phyloP scores from a whole-genome alignment of 2,329 filamentous ascomycete genomes.

The Bipolaris zeicola region DNA sequence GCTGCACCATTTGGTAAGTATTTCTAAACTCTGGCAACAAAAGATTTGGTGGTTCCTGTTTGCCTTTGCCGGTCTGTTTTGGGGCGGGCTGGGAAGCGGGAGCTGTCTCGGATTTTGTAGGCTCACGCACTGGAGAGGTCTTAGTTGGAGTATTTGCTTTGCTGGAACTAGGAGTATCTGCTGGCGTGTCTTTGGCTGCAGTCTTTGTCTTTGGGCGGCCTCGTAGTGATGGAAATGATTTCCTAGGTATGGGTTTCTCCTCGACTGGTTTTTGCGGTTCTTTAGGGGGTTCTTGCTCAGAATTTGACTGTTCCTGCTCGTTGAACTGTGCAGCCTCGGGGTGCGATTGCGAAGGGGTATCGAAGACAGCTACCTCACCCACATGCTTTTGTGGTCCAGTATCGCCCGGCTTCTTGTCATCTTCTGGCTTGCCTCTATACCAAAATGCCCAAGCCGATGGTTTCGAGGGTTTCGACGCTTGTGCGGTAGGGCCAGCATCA shows the following conservation, averaged over 20 bases:
- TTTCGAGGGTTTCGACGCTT: slow-evolving; percentile 50
- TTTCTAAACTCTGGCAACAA: slow-evolving; percentile 71
- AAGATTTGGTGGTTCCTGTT: slow-evolving; percentile 61
- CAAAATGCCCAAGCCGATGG: slow-evolving; percentile 80
- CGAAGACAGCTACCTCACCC: slow-evolving; percentile 56
- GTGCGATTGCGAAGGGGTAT: slow-evolving; percentile 57
- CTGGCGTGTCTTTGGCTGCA: slow-evolving; percentile 22
- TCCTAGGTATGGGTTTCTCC: slow-evolving; percentile 31
- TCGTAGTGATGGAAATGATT: slow-evolving; percentile 40
- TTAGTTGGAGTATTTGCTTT: slow-evolving; percentile 46
- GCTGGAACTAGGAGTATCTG: slow-evolving; percentile 36
- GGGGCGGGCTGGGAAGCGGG: slow-evolving; percentile 34
- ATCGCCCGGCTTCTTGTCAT: slow-evolving; percentile 59
- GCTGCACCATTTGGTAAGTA: slow-evolving; percentile 63
- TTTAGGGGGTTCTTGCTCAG: slow-evolving; percentile 22
- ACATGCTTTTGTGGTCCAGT: slow-evolving; percentile 63
- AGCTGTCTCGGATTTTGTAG: slow-evolving; percentile 33
- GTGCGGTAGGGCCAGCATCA: slow-evolving; percentile 13
- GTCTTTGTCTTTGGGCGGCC: slow-evolving; percentile 38
- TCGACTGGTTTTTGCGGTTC: slow-evolving; percentile 21
- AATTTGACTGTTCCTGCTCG: slow-evolving; percentile 43
- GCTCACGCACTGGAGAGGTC: slow-evolving; percentile 34
- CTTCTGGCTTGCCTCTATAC: slow-evolving; percentile 65
- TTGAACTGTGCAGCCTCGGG: slow-evolving; percentile 60
- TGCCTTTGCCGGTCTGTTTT: slow-evolving; percentile 31